A percentile compares a stretch with the other conserved stretches of the same genome.
Conservation (phyloP, 1,284 basidiomycete genomes). For the Leucoagaricus sp. region DNA sequence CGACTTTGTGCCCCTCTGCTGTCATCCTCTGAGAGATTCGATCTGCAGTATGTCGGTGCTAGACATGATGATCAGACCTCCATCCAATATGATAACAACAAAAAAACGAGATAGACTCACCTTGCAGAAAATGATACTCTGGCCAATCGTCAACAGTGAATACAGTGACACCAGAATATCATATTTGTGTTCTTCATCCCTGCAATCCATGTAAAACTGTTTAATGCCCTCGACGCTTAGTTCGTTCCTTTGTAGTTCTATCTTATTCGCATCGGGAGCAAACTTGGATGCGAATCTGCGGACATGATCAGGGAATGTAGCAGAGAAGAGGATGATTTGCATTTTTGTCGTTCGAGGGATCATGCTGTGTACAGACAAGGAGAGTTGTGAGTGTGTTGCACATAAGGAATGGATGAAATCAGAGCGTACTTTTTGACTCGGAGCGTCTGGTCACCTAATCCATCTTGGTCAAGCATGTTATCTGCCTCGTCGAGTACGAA, state of each 20-base stretch:
- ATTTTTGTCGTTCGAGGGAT: slow-evolving; percentile 56
- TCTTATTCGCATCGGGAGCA: slow-evolving; percentile 95
- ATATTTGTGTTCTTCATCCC: slow-evolving; percentile 90
- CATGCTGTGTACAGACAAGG: slow-evolving; percentile 47
- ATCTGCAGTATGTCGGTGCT: slow-evolving; percentile 93
- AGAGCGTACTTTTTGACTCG: slow-evolving; percentile 87
- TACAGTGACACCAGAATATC: slow-evolving; percentile 94
- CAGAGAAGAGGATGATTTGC: slow-evolving; percentile 97
- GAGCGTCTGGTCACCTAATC: slow-evolving; percentile 94
- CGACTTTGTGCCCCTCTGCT: slow-evolving; percentile 93
- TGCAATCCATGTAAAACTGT: slow-evolving; percentile 98
- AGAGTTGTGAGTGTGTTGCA: too few species aligned
- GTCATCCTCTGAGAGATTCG: slow-evolving; percentile 90
- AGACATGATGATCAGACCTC: slow-evolving; percentile 7
- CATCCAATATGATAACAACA: neutral
- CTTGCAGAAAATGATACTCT: slow-evolving; percentile 97
- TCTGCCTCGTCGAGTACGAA: slow-evolving; percentile 99
- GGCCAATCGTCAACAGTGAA: slow-evolving; percentile 90
- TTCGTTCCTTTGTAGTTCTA: slow-evolving; percentile 94
- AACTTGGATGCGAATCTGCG: slow-evolving; percentile 89
- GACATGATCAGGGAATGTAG: slow-evolving; percentile 96
- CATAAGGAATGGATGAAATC: slow-evolving; percentile 8
- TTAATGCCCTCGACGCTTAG: slow-evolving; percentile 93
- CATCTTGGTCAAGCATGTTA: slow-evolving; percentile 97
- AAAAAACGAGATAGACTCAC: slow-evolving; percentile 42